Percentiles rank a stretch among this genome's conserved stretches.
Conservation (phyloP, 169 alveolate genomes). For the Eimeria necatrix region DNA sequence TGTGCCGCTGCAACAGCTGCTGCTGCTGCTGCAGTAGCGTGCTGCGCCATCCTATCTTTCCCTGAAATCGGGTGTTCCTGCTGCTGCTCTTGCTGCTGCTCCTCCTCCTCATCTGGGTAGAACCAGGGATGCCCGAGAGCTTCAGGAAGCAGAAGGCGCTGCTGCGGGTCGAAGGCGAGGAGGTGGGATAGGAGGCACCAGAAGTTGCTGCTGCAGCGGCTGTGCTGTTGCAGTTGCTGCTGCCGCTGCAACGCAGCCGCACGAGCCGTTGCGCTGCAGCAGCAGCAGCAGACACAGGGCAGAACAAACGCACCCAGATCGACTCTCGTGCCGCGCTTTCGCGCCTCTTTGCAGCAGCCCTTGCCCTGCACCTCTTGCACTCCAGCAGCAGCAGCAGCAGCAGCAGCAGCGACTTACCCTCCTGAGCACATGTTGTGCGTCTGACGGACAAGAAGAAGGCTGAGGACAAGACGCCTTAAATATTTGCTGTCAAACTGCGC, state of each 20-base stretch:
- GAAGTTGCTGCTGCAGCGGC: slow-evolving; percentile 57
- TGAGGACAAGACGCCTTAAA: slow-evolving; percentile 2
- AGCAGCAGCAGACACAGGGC: slow-evolving; percentile 3
- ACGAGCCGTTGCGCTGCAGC: slow-evolving; percentile 13
- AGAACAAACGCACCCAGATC: not conserved
- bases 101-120: not conserved
- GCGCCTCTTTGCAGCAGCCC: not conserved
- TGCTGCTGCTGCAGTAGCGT: slow-evolving; percentile 7
- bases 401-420: slow-evolving; percentile 27
- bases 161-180: slow-evolving; percentile 56
- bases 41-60: not conserved
- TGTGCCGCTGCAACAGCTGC: not conserved
- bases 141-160: slow-evolving; percentile 70
- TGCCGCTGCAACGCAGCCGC: slow-evolving; percentile 40
- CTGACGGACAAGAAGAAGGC: slow-evolving; percentile 3
- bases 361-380: not conserved
- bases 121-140: slow-evolving; percentile 77
- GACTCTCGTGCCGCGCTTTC: not conserved
- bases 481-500: not conserved
- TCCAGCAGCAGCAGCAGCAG: not conserved
- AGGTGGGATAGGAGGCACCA: slow-evolving; percentile 58
- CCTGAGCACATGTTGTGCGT: not conserved
- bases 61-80: not conserved
- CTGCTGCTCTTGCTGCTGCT: slow-evolving; percentile 36
- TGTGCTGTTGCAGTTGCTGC: slow-evolving; percentile 59